Conservation (phyloP, 2,329 filamentous ascomycete genomes). For the Myriosclerotinia duriaeana region DNA sequence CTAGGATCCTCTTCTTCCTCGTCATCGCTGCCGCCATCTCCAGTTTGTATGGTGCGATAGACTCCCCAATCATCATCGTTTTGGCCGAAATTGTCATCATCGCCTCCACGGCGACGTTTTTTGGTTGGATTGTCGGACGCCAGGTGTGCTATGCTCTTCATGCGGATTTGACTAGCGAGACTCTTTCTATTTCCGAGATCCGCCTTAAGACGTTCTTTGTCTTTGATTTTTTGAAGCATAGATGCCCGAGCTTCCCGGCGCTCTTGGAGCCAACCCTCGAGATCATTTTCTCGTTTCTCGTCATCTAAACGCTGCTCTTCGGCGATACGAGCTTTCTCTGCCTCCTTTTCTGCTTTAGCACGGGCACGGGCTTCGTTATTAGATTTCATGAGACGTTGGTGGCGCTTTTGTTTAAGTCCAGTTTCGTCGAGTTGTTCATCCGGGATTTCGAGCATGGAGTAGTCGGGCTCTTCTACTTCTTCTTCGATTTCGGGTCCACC, state of each 20-base stretch:
- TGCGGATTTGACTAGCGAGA: constrained; percentile 90
- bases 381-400: constrained; percentile 89
- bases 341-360: constrained; percentile 95
- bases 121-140: constrained; percentile 84
- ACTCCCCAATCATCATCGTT: constrained; percentile 98
- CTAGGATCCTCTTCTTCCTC: constrained; percentile 89
- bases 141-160: constrained; percentile 96
- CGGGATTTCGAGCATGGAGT: constrained; percentile 82
- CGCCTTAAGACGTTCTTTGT: constrained; percentile 87
- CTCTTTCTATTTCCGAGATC: constrained; percentile 97
- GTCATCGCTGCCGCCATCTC: constrained; percentile 80
- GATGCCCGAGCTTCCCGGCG: constrained; percentile 70
- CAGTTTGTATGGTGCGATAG: constrained; percentile 87
- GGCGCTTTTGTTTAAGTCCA: constrained; percentile 84
- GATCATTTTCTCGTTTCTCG: constrained; percentile 78
- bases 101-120: constrained; percentile 80
- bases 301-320: constrained; percentile 83
- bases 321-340: constrained; percentile 78
- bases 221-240: constrained; percentile 81
- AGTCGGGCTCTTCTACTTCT: constrained; percentile 74
- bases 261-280: constrained; percentile 84
- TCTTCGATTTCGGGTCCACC: constrained; percentile 80
- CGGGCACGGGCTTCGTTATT: constrained; percentile 89
- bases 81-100: constrained; percentile 94
- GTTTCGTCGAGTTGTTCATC: constrained; percentile 94